These are phyloP conservation scores for Cyclostephanos tholiformis DNA, from an alignment of 108 stramenopile genomes.

Conservation along the genomic window DNA sequence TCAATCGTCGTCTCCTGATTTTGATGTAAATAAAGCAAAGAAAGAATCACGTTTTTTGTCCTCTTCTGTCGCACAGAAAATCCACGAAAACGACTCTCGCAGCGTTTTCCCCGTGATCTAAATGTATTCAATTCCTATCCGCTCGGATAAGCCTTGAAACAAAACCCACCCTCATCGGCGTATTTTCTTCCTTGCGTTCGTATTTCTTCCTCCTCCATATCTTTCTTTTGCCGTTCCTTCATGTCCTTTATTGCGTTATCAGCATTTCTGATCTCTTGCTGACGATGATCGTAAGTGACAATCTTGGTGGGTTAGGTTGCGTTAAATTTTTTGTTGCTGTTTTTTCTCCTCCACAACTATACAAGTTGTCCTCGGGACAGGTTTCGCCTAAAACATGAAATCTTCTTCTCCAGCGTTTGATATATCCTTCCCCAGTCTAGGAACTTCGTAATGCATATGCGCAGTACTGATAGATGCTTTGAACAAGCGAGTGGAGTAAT, in stretches of 20 bases:
- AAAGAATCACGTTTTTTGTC: too few species aligned
- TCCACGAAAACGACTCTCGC: too few species aligned
- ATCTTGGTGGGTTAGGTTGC: slow-evolving; percentile 19
- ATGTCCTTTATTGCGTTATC: slow-evolving; percentile 13
- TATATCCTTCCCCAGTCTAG: slow-evolving; percentile 16
- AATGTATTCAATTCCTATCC: slow-evolving; percentile 19
- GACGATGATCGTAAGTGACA: slow-evolving; percentile 31
- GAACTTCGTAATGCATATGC: slow-evolving; percentile 16
- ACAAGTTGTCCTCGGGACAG: slow-evolving; percentile 30
- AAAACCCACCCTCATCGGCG: slow-evolving; percentile 32
- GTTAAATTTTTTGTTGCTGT: slow-evolving; percentile 2
- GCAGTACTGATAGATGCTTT: slow-evolving; percentile 6
- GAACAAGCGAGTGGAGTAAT: slow-evolving; percentile 2
- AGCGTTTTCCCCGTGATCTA: slow-evolving; percentile 18
- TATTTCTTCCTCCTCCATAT: slow-evolving; percentile 32
- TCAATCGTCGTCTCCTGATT: too few species aligned
- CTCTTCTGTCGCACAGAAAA: too few species aligned
- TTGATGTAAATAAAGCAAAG: too few species aligned
- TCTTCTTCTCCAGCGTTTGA: slow-evolving; percentile 2
- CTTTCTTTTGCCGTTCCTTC: neutral
- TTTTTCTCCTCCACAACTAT: slow-evolving; percentile 15
- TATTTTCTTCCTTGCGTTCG: slow-evolving; percentile 10
- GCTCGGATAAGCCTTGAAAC: slow-evolving; percentile 16
- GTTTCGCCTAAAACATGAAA: slow-evolving; percentile 19
- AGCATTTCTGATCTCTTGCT: slow-evolving; percentile 1